These are phyloP conservation scores for Phoma herbarum DNA, from an alignment of 2,329 filamentous ascomycete species.

Conservation along the genomic window DNA sequence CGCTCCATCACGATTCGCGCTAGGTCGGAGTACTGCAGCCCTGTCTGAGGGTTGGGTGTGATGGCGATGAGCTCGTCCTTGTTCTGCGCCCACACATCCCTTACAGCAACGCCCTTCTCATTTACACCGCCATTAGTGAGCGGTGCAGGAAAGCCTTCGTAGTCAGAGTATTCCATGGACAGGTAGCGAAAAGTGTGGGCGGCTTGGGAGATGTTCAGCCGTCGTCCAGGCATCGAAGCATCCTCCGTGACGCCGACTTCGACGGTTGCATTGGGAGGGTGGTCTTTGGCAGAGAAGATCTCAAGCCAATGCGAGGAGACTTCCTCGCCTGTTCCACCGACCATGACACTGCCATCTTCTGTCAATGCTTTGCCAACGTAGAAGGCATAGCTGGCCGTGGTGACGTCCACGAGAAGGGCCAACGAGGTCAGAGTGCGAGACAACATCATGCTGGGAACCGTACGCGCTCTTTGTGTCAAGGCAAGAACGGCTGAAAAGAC, in stretches of 20 bases:
- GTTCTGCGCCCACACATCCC: conserved; percentile 55
- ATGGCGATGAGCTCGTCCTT: conserved; percentile 53
- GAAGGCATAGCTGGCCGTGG: conserved; percentile 58
- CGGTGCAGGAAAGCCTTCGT: conserved; percentile 55
- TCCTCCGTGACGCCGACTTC: conserved; percentile 55
- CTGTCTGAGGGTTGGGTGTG: conserved; percentile 54
- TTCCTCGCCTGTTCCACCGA: conserved; percentile 60
- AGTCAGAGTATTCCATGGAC: conserved; percentile 53
- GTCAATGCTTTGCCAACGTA: conserved; percentile 60
- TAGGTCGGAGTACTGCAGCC: conserved; percentile 55
- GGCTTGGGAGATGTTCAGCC: conserved; percentile 48
- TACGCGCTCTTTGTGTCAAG: too few species aligned
- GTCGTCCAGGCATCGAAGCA: conserved; percentile 49
- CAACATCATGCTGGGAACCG: conserved; percentile 10
- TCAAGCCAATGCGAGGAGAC: conserved; percentile 60
- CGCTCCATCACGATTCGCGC: conserved; percentile 54
- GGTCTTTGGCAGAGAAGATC: conserved; percentile 55
- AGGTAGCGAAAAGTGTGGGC: conserved; percentile 47
- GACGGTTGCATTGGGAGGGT: conserved; percentile 54
- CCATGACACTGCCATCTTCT: conserved; percentile 53
- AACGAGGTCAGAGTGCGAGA: conserved; percentile 13
- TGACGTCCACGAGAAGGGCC: conserved; percentile 20
- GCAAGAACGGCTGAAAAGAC: background rate
- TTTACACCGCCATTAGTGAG: conserved; percentile 58
- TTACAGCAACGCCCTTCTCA: conserved; percentile 54